phyloP scores from a whole-genome alignment of 306 rosid genomes.

The Cicer yamashitae region DNA sequence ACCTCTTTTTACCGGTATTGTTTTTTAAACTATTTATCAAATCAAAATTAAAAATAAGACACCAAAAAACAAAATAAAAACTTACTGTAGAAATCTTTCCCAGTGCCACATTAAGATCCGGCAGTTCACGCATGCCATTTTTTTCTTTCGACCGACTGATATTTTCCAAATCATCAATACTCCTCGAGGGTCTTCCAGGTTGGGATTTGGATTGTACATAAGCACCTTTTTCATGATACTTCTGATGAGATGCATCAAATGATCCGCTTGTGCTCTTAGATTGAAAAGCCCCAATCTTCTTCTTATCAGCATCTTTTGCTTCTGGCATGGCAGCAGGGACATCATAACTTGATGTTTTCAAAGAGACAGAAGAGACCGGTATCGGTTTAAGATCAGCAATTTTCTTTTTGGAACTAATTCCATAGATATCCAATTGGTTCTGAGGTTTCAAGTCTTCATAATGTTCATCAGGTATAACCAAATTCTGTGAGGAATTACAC shows the following conservation, averaged over 20 bases:
- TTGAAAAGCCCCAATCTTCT: conserved; percentile 60
- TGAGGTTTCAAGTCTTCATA: conserved; percentile 60
- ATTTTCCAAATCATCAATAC: conserved; percentile 59
- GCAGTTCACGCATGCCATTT: conserved; percentile 67
- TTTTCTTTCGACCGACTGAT: conserved; percentile 61
- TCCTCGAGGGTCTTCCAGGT: conserved; percentile 60
- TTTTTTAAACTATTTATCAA: conserved; percentile 35
- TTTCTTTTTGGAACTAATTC: conserved; percentile 64
- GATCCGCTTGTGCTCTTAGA: conserved; percentile 66
- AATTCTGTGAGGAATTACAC: conserved; percentile 56
- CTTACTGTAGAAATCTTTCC: conserved; percentile 72
- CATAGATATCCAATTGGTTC: conserved; percentile 59
- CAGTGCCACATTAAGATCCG: conserved; percentile 64
- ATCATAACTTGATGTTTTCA: conserved; percentile 67
- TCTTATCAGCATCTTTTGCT: conserved; percentile 70
- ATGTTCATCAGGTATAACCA: conserved; percentile 56
- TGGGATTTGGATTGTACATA: conserved; percentile 65
- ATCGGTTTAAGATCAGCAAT: conserved; percentile 59
- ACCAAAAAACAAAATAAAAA: conserved; percentile 46
- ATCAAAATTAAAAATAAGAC: background rate
- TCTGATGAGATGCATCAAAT: conserved; percentile 60
- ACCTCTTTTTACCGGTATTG: background rate
- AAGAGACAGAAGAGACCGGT: conserved; percentile 60
- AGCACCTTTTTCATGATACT: conserved; percentile 70
- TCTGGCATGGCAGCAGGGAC: conserved; percentile 54